A percentile compares a stretch with the other conserved stretches of the same genome.
Conservation (phyloP, 768 basidiomycete species). For the Pleurotus salmoneostramineus region DNA sequence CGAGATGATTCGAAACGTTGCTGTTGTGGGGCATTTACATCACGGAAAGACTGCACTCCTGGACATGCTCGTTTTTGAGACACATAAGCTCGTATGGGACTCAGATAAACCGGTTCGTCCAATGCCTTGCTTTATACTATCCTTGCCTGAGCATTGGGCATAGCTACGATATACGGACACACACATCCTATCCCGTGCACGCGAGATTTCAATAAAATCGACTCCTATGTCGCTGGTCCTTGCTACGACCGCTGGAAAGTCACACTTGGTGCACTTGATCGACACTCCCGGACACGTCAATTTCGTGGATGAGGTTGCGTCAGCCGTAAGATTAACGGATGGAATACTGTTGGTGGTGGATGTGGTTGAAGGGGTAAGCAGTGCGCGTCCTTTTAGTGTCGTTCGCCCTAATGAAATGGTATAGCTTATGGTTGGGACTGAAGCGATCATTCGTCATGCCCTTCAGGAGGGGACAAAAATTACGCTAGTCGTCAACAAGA, state of each 20-base stretch:
- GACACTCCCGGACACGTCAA: slow-evolving; percentile 99
- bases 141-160: slow-evolving; percentile 3
- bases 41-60: slow-evolving; percentile 96
- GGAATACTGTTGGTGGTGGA: slow-evolving; percentile 94
- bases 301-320: slow-evolving; percentile 96
- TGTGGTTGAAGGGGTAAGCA: slow-evolving; percentile 91
- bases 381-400: not conserved
- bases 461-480: slow-evolving; percentile 87
- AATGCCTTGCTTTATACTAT: not conserved
- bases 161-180: slow-evolving; percentile 96
- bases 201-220: slow-evolving; percentile 94
- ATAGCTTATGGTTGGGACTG: slow-evolving; percentile 91
- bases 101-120: slow-evolving; percentile 77
- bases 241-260: slow-evolving; percentile 83
- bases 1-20: slow-evolving; percentile 94
- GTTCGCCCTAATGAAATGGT: slow-evolving; percentile 6
- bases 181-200: slow-evolving; percentile 82
- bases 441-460: slow-evolving; percentile 84
- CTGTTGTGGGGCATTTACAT: slow-evolving; percentile 93
- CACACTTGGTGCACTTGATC: slow-evolving; percentile 88
- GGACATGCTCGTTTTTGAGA: slow-evolving; percentile 97
- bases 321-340: slow-evolving; percentile 81
- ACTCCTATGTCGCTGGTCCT: slow-evolving; percentile 94
- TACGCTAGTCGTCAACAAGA: slow-evolving; percentile 94
- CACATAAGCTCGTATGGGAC: slow-evolving; percentile 93